These are phyloP conservation scores for Megacollybia platyphylla DNA, from an alignment of 1,284 basidiomycete genomes.

Conservation along the genomic window DNA sequence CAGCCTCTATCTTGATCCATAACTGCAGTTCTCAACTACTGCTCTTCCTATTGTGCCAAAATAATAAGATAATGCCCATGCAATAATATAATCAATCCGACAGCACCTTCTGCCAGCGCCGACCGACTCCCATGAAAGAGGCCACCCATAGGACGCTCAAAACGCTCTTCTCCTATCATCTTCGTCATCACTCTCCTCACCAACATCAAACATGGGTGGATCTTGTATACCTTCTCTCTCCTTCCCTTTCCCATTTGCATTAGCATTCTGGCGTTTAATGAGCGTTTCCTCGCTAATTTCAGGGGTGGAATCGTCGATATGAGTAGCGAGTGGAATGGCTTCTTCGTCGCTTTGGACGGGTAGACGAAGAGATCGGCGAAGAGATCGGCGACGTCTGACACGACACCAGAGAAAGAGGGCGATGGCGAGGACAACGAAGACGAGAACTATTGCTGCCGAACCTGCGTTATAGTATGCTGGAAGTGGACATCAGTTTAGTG, in stretches of 20 bases:
- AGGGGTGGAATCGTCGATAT: constrained; percentile 9
- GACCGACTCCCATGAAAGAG: no score
- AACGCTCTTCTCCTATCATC: constrained; percentile 15
- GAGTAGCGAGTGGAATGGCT: constrained; percentile 27
- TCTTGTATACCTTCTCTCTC: constrained; percentile 19
- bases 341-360: constrained; percentile 26
- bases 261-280: constrained; percentile 1
- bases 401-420: constrained; percentile 69
- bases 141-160: no score
- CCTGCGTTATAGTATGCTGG: constrained; percentile 87
- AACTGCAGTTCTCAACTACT: no score
- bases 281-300: not conserved
- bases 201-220: constrained; percentile 33
- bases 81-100: no score
- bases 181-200: constrained; percentile 26
- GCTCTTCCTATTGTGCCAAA: no score
- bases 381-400: constrained; percentile 31
- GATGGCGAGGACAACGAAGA: constrained; percentile 61
- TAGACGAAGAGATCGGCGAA: constrained; percentile 20
- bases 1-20: no score
- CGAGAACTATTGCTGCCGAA: constrained; percentile 72
- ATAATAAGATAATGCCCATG: no score
- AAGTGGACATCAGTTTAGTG: constrained; percentile 2
- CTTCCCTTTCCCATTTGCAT: constrained; percentile 25
- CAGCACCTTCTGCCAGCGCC: no score